Evolutionary conservation across 139 green algal species (phyloP).

Genomic region (Chlorella vulgaris): DNA sequence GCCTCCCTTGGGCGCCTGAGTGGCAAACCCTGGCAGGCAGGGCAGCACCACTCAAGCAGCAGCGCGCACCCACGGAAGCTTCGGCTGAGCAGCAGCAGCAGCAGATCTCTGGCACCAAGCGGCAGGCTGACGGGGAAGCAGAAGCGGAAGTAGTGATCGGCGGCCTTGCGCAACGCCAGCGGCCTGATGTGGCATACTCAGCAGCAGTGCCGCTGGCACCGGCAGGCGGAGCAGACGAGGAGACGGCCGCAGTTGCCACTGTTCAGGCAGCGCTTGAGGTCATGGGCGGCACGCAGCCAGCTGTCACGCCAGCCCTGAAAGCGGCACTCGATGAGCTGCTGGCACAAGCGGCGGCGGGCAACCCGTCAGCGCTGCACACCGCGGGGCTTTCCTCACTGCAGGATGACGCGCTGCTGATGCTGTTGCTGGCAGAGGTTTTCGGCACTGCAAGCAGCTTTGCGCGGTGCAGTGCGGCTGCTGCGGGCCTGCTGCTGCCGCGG

Average conservation of each 20-base stretch:
- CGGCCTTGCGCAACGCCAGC: not conserved
- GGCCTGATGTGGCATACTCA: not conserved
- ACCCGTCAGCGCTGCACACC: not conserved
- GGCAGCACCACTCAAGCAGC: conserved; percentile 1
- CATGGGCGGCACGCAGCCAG: too few relatives aligned
- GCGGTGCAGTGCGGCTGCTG: not conserved
- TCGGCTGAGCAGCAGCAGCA: not conserved
- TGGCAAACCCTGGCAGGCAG: not conserved
- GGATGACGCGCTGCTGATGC: conserved; percentile 16
- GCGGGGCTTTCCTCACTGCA: not conserved
- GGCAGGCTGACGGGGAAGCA: not conserved
- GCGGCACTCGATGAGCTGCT: not conserved
- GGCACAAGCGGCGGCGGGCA: not conserved
- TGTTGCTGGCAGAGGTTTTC: not conserved
- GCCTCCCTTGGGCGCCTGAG: conserved; percentile 14
- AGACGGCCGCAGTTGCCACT: too few relatives aligned
- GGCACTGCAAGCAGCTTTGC: conserved; percentile 7
- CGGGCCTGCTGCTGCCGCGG: conserved; percentile 18
- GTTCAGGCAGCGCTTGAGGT: too few relatives aligned
- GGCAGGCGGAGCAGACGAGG: too few relatives aligned
- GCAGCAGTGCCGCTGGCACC: too few relatives aligned
- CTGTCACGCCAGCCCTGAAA: not conserved
- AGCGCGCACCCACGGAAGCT: not conserved
- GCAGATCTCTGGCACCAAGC: not conserved
- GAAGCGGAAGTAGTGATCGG: not conserved